phyloP scores from a whole-genome alignment of 176 grass and related monocot genomes.

The Elaeis guineensis region DNA sequence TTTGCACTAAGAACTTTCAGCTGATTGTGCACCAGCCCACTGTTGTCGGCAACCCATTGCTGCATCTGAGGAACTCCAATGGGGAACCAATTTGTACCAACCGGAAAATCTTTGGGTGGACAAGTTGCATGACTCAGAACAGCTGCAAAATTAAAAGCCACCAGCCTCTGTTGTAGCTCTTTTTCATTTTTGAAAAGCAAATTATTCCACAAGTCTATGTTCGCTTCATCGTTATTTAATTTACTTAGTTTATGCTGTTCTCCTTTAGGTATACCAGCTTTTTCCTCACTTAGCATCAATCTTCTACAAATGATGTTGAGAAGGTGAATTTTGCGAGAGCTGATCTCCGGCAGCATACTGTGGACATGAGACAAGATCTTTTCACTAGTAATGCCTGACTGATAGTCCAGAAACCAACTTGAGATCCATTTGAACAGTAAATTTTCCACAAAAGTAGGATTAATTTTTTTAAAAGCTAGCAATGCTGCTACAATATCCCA shows the following conservation, averaged over 20 bases:
- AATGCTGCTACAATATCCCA: slow-evolving; percentile 62
- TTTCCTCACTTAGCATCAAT: slow-evolving; percentile 29
- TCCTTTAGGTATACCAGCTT: neutral
- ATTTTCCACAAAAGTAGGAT: slow-evolving; percentile 38
- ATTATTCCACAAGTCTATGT: slow-evolving; percentile 44
- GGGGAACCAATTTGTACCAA: slow-evolving; percentile 31
- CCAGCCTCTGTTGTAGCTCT: slow-evolving; percentile 50
- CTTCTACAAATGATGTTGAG: slow-evolving; percentile 67
- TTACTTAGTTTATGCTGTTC: slow-evolving; percentile 1
- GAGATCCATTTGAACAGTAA: slow-evolving; percentile 50
- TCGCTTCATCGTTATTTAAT: slow-evolving; percentile 9
- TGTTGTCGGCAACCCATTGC: slow-evolving; percentile 42
- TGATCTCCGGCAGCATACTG: slow-evolving; percentile 31
- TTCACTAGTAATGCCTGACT: slow-evolving; percentile 23
- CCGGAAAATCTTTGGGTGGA: slow-evolving; percentile 10
- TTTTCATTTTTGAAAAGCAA: slow-evolving; percentile 61
- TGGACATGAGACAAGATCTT: slow-evolving; percentile 24
- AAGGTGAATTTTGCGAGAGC: slow-evolving; percentile 58
- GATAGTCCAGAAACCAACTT: slow-evolving; percentile 33
- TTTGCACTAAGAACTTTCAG: slow-evolving; percentile 41
- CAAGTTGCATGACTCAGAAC: slow-evolving; percentile 27
- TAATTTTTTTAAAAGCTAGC: slow-evolving; percentile 36
- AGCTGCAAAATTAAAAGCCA: slow-evolving; percentile 48
- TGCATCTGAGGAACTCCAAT: slow-evolving; percentile 64
- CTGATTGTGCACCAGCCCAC: slow-evolving; percentile 22